These are phyloP conservation scores for Colletotrichum sp. DNA, from an alignment of 2,329 filamentous ascomycete genomes.

Conservation along the genomic window DNA sequence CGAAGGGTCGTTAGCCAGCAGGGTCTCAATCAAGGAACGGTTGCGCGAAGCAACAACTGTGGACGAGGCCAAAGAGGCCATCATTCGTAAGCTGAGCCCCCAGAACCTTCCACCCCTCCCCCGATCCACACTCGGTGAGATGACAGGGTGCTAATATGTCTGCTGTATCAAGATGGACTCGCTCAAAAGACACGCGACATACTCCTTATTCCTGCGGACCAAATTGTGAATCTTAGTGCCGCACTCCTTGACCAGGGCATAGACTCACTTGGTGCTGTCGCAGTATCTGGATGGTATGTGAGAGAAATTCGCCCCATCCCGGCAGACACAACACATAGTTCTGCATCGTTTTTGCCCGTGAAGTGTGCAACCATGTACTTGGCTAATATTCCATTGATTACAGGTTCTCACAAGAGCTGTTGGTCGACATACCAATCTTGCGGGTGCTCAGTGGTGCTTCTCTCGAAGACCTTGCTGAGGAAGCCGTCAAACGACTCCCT, in stretches of 20 bases:
- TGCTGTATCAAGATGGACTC: not conserved
- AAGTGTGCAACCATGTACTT: not conserved
- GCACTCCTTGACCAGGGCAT: slow-evolving; percentile 24
- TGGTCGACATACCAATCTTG: slow-evolving; percentile 49
- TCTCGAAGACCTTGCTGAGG: slow-evolving; percentile 17
- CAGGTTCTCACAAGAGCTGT: slow-evolving; percentile 48
- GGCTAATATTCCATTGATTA: not conserved
- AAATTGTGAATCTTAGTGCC: not conserved
- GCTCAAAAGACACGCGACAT: not conserved
- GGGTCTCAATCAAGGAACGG: not conserved
- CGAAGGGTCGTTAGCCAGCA: not conserved
- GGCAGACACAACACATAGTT: not conserved
- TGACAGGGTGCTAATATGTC: not conserved
- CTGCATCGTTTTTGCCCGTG: no score
- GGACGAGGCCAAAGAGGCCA: not conserved
- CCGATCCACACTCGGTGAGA: no score
- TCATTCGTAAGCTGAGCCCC: not conserved
- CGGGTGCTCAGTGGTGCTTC: slow-evolving; percentile 43
- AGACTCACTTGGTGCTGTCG: slow-evolving; percentile 30
- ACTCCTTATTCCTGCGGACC: not conserved
- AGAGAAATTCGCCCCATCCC: not conserved
- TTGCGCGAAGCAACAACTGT: not conserved
- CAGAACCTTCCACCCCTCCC: not conserved
- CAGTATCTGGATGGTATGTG: slow-evolving; percentile 47
- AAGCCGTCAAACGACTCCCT: not conserved